A percentile compares a stretch with the other conserved stretches of the same genome.
phyloP scores from a whole-genome alignment of 495 filamentous ascomycete species.

The Podospora fimiseda region DNA sequence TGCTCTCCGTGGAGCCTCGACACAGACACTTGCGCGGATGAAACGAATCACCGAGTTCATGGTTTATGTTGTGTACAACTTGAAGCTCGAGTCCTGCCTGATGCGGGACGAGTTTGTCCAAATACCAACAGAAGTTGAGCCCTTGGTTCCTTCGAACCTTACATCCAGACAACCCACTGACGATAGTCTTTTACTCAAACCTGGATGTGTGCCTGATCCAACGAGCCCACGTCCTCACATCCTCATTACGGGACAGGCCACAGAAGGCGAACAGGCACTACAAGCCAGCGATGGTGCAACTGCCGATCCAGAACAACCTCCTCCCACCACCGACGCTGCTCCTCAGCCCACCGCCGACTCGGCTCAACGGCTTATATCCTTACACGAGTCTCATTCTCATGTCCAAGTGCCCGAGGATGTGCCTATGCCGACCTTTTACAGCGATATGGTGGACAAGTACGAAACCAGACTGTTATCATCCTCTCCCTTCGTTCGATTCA shows the following conservation, averaged over 20 bases:
- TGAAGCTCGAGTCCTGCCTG: constrained; percentile 90
- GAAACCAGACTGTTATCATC: constrained; percentile 89
- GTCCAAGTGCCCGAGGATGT: constrained; percentile 70
- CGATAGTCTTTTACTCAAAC: constrained; percentile 11
- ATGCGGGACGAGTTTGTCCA: constrained; percentile 94
- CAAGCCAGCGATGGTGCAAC: constrained; percentile 5
- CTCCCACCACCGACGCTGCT: constrained; percentile 8
- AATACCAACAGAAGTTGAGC: constrained; percentile 59
- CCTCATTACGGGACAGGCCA: constrained; percentile 19
- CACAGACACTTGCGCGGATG: constrained; percentile 62
- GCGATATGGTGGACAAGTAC: constrained; percentile 88
- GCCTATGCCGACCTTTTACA: constrained; percentile 86
- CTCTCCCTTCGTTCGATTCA: constrained; percentile 93
- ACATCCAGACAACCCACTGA: constrained; percentile 24
- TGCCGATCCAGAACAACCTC: constrained; percentile 3
- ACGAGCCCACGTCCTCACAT: constrained; percentile 9
- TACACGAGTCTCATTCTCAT: constrained; percentile 39
- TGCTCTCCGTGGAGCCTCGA: constrained; percentile 77
- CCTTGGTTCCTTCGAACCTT: constrained; percentile 1
- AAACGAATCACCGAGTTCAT: constrained; percentile 98
- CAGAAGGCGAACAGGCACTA: constrained; percentile 16
- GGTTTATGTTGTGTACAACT: constrained; percentile 96
- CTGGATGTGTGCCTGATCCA: neutral
- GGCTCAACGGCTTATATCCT: constrained; percentile 31
- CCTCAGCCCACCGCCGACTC: constrained; percentile 9